phyloP scores from a whole-genome alignment of 306 rosid genomes.

The Pachyrhizus erosus region DNA sequence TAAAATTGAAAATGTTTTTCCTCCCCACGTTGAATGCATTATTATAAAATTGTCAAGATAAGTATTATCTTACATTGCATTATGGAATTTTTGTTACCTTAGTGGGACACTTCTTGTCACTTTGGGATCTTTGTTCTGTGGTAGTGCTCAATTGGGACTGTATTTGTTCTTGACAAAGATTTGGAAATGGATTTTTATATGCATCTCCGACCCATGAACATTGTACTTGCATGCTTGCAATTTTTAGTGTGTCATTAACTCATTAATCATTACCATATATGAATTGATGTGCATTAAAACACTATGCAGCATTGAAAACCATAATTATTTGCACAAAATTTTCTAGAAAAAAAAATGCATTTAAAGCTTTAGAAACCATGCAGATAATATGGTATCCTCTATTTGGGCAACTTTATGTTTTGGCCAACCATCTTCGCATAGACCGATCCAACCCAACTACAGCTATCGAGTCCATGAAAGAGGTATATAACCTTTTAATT shows the following conservation, averaged over 20 bases:
- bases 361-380: too few species aligned
- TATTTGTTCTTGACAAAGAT: background rate
- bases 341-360: too few species aligned
- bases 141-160: too few species aligned
- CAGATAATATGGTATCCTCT: constrained; percentile 76
- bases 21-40: too few species aligned
- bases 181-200: too few species aligned
- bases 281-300: background rate
- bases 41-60: too few species aligned
- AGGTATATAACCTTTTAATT: constrained; percentile 48
- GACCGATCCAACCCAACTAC: constrained; percentile 67
- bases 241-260: background rate
- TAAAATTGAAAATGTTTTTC: too few species aligned
- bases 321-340: too few species aligned
- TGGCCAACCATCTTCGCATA: constrained; percentile 75
- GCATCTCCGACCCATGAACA: too few species aligned
- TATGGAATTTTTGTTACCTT: background rate
- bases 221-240: background rate
- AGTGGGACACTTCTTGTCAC: too few species aligned
- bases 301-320: background rate
- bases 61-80: too few species aligned
- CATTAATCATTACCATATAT: background rate
- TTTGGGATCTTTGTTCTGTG: too few species aligned
- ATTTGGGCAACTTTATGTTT: constrained; percentile 70
- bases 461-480: constrained; percentile 66